Base-by-base conservation (phyloP, 176 grass and related monocot species). In the Musa acuminata region DNA sequence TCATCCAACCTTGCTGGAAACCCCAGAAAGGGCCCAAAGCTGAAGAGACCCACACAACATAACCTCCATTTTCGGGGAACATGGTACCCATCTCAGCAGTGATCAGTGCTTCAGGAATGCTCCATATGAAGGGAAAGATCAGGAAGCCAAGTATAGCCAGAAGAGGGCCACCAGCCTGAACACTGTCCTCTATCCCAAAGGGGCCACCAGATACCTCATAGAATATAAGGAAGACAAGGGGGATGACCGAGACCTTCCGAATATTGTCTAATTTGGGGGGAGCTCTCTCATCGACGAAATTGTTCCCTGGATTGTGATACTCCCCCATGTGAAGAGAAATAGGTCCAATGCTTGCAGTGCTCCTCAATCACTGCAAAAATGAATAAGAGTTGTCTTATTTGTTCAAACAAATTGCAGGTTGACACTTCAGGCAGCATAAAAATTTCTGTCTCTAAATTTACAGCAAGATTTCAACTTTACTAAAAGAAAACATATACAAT, bases 151-250 rank as follows among this genome's bases (percentile, higher is more conserved):
- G 72, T 3, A 89, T 74, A 51, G 76, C 57, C 57, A 85, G 27
- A 7, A 89, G 87, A 2, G 87, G 87, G 0, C 87, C 87, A 27
- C 71, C 86, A 0, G 82, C 78, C 13, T 8, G 58, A 27, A 88
- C 75, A 67, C 76, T 69, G 8, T 27, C 66, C 70, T 88, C 82
- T 6, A 81, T 8, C 0, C 86, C 86, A 64, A 83, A 88, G 1
- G 86, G 64, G 1, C 86, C 86, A 53, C 82, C 86, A 43, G 87
- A 82, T 1, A 89, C 83, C 55, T 77, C 83, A 64, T 78, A 85
- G 80, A 83, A 86, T 52, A 89, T 89, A 27, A 89, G 77, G 52
- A 85, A 89, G 13, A 89, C 25, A 43, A 80, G 85, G 20, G 81
- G 85, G 22, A 87, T 53, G 0, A 80, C 6, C 5, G 85, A 77